Base-by-base conservation (phyloP, 495 filamentous ascomycete genomes). In the Podospora tetraspora region DNA sequence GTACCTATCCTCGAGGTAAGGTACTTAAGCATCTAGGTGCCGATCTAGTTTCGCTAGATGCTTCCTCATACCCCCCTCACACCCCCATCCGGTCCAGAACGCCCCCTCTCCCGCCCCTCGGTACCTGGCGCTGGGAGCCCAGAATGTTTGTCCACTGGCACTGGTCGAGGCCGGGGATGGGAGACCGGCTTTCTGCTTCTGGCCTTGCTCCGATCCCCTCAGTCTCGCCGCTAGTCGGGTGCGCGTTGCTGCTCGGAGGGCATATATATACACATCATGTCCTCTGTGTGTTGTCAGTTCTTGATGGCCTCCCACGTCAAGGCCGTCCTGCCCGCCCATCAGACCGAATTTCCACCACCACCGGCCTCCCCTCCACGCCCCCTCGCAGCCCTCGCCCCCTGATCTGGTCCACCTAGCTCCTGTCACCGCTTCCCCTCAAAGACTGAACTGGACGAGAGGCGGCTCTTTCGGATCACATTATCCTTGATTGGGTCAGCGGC, bases 401-500 rank as follows among this genome's bases (percentile, higher is more conserved):
- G 65, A 67, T 70, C 62, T 61, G 69, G 43, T 64, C 64, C 61
- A 64, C 61, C 69, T 64, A 57, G 61, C 62, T 61, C 32, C 8
- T 59, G 25, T 68, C 69, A 22, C 68, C 63, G 37, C 57, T 43
- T 32, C 59, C 61, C 70, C 29, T 52, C 64, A 24, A 68, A 2
- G 25, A 25, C 25, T 43, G 59, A 59, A 8, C 61, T 62, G n/a
- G 57, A 23, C 58, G 24, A 67, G 19, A 34, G 22, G 60, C 59
- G 58, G 37, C 61, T 52, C 58, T 67, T 27, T 29, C 59, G 57
- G 22, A 12, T 62, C 62, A 27, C 23, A 24, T 29, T 32, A 57
- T 43, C 60, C 61, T 67, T 69, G 60, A 72, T 70, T 70, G 70
- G 65, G 29, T 27, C 71, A 29, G 23, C 16, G n/a, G 58, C 30